A percentile compares a stretch with the other conserved stretches of the same genome.
These are phyloP conservation scores for Pseudohalonectria lignicola DNA, from an alignment of 2,329 filamentous ascomycete genomes.

Conservation along the genomic window DNA sequence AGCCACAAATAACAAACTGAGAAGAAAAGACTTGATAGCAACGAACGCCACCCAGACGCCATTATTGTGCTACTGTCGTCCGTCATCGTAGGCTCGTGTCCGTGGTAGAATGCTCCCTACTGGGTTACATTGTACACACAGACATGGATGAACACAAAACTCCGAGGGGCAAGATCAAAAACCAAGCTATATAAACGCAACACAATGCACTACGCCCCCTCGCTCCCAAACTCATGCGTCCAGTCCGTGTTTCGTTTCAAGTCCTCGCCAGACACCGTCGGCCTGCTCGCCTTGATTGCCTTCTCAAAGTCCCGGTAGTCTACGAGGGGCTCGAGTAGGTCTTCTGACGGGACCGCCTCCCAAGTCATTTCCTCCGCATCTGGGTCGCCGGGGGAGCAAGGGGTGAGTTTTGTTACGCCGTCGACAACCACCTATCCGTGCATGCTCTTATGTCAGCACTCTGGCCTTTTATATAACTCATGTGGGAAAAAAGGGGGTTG, in stretches of 20 bases:
- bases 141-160: too few relatives aligned
- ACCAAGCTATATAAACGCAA: neutral
- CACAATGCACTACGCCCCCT: constrained; percentile 51
- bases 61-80: too few relatives aligned
- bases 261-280: constrained; percentile 83
- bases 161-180: too few relatives aligned
- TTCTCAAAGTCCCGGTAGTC: constrained; percentile 87
- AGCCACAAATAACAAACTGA: too few relatives aligned
- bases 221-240: constrained; percentile 93
- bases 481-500: neutral
- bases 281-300: constrained; percentile 77
- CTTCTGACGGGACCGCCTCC: constrained; percentile 74
- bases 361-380: constrained; percentile 90
- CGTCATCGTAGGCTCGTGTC: too few relatives aligned
- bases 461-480: neutral
- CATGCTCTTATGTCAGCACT: too few relatives aligned
- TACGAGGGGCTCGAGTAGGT: constrained; percentile 77
- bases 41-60: too few relatives aligned
- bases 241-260: constrained; percentile 77
- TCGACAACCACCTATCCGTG: constrained; percentile 68
- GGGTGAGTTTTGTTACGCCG: constrained; percentile 59
- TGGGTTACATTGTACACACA: too few relatives aligned
- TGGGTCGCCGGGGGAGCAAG: constrained; percentile 83
- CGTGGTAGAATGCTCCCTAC: too few relatives aligned
- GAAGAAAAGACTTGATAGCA: too few relatives aligned